Evolutionary conservation across 768 basidiomycete genomes (phyloP), one percentile per base, ranked within the genome.

Genomic region (Tricholoma matsutake): DNA sequence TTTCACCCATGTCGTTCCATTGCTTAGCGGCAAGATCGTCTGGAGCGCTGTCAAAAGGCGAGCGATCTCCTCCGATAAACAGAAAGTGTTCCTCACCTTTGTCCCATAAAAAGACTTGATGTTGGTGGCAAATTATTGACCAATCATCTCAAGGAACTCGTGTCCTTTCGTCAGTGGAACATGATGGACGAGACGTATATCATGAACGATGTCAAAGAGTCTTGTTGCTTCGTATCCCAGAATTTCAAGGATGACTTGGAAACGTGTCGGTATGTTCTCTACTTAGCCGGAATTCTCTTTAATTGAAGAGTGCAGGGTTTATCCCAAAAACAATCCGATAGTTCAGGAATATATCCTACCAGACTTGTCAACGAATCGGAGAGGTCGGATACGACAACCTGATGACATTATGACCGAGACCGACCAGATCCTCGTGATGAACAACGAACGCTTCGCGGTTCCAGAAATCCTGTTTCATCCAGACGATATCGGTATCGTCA

Each of bases 141-240:
- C 25, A 98, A 98, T 74, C 92, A 96, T 56, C 83, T 98, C 22
- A 97, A 97, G 70, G 92, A 96, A 69, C 81, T 96, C 49, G 85
- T 96, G 5, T 96, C 94, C 11, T 98, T 91, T 72, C 87, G 96
- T 47, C 96, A 98, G 70, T 98, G 93, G 92, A 93, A 98, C 73
- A 94, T 98, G 92, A 95, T 96, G 88, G 94, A 97, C 68, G 90
- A 98, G 72, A 96, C 94, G 2, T 86, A 89, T 72, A 91, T 98
- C 70, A 88, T 97, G 80, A 95, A 96, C 76, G 84, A 90, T 68
- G 89, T 94, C 67, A 95, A 96, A 73, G 94, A 98, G 73, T 73
- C 84, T 14, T 95, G 93, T 71, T 95, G 94, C 75, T 97, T 88
- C 73, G 89, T 96, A 58, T 87, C 92, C 11, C 77, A 78, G 18